phyloP scores from a whole-genome alignment of 164 flowering plant species.

The Macadamia tetraphylla region DNA sequence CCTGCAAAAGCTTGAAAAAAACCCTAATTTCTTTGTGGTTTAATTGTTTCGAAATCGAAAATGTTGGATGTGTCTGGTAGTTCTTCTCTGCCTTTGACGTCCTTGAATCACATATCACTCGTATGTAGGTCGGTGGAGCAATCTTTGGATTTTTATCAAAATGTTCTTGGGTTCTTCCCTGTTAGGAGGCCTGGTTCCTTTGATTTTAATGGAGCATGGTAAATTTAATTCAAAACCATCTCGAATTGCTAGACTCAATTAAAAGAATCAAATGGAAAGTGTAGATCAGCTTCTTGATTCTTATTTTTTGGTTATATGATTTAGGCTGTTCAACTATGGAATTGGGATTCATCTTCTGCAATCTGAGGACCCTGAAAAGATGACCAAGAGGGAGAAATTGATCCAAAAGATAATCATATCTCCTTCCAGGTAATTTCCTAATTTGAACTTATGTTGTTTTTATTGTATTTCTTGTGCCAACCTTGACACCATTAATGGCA shows the following conservation, averaged over 20 bases:
- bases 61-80: constrained; percentile 23
- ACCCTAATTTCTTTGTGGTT: too few relatives aligned
- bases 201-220: constrained; percentile 84
- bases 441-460: too few relatives aligned
- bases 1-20: background rate
- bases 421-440: constrained; percentile 60
- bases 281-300: background rate
- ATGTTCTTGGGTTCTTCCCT: constrained; percentile 68
- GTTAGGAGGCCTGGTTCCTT: constrained; percentile 75
- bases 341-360: constrained; percentile 74
- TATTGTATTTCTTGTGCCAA: too few relatives aligned
- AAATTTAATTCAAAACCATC: constrained; percentile 1
- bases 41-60: background rate
- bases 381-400: constrained; percentile 43
- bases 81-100: constrained; percentile 45
- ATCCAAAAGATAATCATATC: constrained; percentile 83
- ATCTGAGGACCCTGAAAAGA: constrained; percentile 48
- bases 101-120: constrained; percentile 72
- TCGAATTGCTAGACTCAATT: background rate
- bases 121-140: constrained; percentile 58
- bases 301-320: background rate
- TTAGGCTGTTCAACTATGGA: constrained; percentile 64
- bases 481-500: too few relatives aligned
- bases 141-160: constrained; percentile 54
- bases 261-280: background rate